Base-by-base conservation (phyloP, 176 grass and related monocot species). In the Bromus sterilis region DNA sequence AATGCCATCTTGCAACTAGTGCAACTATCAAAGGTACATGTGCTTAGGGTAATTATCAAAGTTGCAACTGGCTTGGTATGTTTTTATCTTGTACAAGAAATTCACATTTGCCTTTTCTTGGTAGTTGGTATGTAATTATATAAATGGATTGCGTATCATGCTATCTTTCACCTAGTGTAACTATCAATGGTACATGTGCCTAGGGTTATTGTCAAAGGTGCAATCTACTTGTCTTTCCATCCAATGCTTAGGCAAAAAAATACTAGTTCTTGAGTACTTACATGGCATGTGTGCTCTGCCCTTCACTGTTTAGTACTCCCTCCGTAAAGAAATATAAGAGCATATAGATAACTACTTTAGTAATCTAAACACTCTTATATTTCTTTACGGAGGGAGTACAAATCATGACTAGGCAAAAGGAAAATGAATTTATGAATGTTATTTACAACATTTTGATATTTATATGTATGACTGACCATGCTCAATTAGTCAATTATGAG, bases 21-120 rank as follows among this genome's bases (percentile, higher is more conserved):
- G 46, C n/a, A 43, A 60, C 39, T 29, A 68, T 66, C n/a, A 87
- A 34, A 79, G 55, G 43, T 57, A 66, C 28, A 79, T 79, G 65
- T 30, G 56, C 7, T 20, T 65, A 78, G 10, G 10, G 14, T 74
- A 43, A 58, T 82, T 74, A 65, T 65, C 39, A 73, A 53, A 46
- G 23, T 23, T 57, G 46, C 18, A 57, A 74, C 58, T 12, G 9
- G 13, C 36, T 79, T 9, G 93, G 93, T 95, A 88, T 26, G 49
- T 55, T 29, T 28, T 71, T 46, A 71, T 71, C 41, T 46, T 46
- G 18, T 69, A 62, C 61, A 70, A 86, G 32, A 66, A 42, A 48
- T 2, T 73, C 53, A 15, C 21, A 5, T 39, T 70, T 53, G 13
- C 31, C 76, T 77, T 72, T 71, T 61, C 0, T 75, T 79, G 30